Evolutionary conservation across 305 asterid genomes (phyloP).

Genomic region (Solanum hybrid): DNA sequence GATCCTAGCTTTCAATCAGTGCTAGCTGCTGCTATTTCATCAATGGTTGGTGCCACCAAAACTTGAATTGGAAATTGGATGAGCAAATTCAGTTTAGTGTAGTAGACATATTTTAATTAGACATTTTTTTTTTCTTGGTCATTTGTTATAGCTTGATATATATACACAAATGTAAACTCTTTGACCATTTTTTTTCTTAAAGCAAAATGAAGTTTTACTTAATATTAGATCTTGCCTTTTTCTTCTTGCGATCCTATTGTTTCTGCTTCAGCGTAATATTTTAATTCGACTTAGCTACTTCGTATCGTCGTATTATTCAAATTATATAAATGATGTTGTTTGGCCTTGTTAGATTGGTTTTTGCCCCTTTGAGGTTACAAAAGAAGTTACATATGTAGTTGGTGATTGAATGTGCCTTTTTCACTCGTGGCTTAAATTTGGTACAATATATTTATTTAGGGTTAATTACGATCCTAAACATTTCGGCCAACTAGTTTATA

Average conservation of each 20-base stretch:
- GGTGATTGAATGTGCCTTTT: neutral
- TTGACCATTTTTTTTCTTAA: neutral
- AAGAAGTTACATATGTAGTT: neutral
- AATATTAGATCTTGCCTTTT: neutral
- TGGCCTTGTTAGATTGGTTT: neutral
- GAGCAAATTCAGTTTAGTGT: neutral
- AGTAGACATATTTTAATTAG: neutral
- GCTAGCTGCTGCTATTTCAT: constrained; percentile 60
- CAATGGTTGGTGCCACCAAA: constrained; percentile 33
- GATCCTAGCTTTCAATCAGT: constrained; percentile 69
- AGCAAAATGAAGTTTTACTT: neutral
- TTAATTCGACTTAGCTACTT: neutral
- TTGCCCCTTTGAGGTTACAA: neutral
- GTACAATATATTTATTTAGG: neutral
- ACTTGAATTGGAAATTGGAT: neutral
- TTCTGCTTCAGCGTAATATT: neutral
- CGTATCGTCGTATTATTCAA: too few relatives aligned
- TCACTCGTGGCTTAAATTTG: neutral
- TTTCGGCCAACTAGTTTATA: neutral
- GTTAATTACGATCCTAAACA: neutral
- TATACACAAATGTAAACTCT: neutral
- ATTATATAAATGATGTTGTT: neutral
- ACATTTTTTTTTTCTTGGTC: neutral
- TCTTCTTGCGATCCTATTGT: neutral
- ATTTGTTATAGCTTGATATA: neutral